Evolutionary conservation across 441 rosid genomes (phyloP).

Genomic region (Mallotus japonicus): DNA sequence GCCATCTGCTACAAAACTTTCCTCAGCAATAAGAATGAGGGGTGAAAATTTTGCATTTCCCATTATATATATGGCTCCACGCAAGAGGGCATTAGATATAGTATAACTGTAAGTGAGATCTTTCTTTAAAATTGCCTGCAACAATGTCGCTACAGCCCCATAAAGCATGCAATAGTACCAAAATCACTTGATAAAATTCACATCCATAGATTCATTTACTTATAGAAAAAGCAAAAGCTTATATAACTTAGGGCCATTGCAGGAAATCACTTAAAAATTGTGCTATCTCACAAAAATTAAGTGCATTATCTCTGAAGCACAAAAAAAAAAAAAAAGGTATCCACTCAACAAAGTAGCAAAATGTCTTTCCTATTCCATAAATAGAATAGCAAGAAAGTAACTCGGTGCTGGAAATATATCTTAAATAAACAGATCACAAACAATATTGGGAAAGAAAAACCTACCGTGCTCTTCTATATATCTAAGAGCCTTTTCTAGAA

Average conservation of each 20-base stretch:
- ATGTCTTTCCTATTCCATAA: background rate
- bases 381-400: background rate
- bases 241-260: background rate
- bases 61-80: too few relatives aligned
- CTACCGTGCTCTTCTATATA: conserved; percentile 90
- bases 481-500: conserved; percentile 94
- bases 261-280: conserved; percentile 4
- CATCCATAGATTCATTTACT: background rate
- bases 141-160: background rate
- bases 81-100: background rate
- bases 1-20: too few relatives aligned
- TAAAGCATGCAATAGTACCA: background rate
- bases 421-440: background rate
- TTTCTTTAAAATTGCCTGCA: background rate
- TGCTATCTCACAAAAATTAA: background rate
- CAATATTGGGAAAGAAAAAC: conserved; percentile 25
- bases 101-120: background rate
- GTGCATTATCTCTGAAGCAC: background rate
- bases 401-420: background rate
- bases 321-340: background rate
- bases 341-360: background rate
- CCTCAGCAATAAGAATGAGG: too few relatives aligned
- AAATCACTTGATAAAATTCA: background rate
- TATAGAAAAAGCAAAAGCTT: background rate
- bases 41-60: too few relatives aligned